A percentile compares a stretch with the other conserved stretches of the same genome.
phyloP scores from a whole-genome alignment of 2,329 filamentous ascomycete genomes.

The Metarhizium anisopliae region DNA sequence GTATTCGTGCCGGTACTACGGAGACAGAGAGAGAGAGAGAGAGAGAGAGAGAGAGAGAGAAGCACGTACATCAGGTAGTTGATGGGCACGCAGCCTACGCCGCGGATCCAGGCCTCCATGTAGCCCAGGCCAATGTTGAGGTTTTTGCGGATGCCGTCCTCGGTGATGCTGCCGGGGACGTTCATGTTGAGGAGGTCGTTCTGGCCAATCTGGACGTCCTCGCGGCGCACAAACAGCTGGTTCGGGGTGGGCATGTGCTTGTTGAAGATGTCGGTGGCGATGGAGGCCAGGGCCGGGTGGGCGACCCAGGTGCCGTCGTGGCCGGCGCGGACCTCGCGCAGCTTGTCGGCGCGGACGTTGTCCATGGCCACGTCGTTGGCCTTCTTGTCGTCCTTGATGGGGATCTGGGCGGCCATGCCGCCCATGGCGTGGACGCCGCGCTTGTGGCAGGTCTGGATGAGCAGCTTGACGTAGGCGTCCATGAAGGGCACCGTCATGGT shows the following conservation, averaged over 20 bases:
- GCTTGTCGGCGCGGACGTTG: constrained; percentile 85
- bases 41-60: no score
- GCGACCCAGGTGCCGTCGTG: constrained; percentile 98
- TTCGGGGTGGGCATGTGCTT: constrained; percentile 98
- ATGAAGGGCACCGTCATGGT: constrained; percentile 99
- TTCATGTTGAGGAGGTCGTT: constrained; percentile 98
- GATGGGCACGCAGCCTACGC: constrained; percentile 92
- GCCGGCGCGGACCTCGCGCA: constrained; percentile 88
- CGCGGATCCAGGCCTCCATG: constrained; percentile 97
- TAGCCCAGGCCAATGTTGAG: constrained; percentile 93
- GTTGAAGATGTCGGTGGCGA: constrained; percentile 92
- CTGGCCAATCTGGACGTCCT: constrained; percentile 77
- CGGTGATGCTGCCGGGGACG: constrained; percentile 82
- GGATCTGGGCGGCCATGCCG: constrained; percentile 97
- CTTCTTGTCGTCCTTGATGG: constrained; percentile 86
- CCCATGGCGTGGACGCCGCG: constrained; percentile 98
- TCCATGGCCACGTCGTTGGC: constrained; percentile 96
- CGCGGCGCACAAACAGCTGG: constrained; percentile 82
- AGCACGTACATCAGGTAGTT: constrained; percentile 76
- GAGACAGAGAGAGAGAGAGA: no score
- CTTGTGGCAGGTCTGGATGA: constrained; percentile 97
- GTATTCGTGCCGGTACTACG: no score
- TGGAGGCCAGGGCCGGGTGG: constrained; percentile 81
- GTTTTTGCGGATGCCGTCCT: constrained; percentile 95
- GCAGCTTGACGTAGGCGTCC: constrained; percentile 88